Evolutionary conservation across 805 yeast genomes (phyloP).

Genomic region (Peterozyma xylosa): DNA sequence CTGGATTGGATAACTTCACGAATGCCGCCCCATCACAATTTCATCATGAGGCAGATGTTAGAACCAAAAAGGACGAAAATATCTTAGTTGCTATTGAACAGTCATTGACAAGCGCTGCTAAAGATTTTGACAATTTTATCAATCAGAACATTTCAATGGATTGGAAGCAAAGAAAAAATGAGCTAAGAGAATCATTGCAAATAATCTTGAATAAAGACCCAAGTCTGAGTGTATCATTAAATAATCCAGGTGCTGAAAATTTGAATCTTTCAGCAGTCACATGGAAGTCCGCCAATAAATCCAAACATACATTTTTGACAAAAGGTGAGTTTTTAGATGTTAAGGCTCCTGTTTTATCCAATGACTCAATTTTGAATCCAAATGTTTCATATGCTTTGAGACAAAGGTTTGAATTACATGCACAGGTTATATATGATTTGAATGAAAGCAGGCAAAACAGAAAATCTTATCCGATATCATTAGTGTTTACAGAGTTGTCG

Average conservation of each 20-base stretch:
- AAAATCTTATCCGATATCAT: conserved; percentile 46
- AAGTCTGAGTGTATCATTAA: not conserved
- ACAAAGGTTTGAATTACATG: conserved; percentile 65
- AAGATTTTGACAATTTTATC: conserved; percentile 76
- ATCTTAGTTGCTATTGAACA: conserved; percentile 79
- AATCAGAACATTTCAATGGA: conserved; percentile 68
- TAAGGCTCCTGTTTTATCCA: conserved; percentile 11
- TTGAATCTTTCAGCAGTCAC: not conserved
- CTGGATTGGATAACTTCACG: not conserved
- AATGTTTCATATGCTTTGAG: conserved; percentile 30
- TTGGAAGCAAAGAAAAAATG: conserved; percentile 76
- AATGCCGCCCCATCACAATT: not conserved
- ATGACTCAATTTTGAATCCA: conserved; percentile 17
- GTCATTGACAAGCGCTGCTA: conserved; percentile 62
- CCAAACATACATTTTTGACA: conserved; percentile 20
- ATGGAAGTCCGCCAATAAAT: conserved; percentile 23
- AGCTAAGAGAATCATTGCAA: conserved; percentile 68
- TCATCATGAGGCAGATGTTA: conserved; percentile 27
- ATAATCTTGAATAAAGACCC: conserved; percentile 29
- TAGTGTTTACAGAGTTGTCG: conserved; percentile 54
- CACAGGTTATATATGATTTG: conserved; percentile 60
- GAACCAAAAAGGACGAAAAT: conserved; percentile 72
- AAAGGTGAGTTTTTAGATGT: conserved; percentile 22
- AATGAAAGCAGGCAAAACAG: conserved; percentile 59
- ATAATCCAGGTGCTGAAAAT: conserved; percentile 21